Base-by-base conservation (phyloP, 78 protist species). In the Cavenderia fasciculata region DNA sequence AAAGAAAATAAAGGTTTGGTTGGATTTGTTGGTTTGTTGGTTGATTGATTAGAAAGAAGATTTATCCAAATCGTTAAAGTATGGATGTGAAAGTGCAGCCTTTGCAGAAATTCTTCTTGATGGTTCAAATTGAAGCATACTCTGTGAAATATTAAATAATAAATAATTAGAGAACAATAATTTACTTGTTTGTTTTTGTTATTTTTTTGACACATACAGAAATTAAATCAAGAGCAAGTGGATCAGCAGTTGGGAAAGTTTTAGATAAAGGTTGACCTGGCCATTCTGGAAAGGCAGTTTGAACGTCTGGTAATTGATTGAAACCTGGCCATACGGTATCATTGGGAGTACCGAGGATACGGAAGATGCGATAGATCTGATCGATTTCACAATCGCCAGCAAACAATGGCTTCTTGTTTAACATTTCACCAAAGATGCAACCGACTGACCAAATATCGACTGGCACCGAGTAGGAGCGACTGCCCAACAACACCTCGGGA, bases 371-470 rank as follows among this genome's bases (percentile, higher is more conserved):
- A 92, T 63, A 71, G 76, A 99, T 91, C 91, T 99, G 95, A 77
- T 97, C 98, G 41, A 86, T 75, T 27, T 97, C 98, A 41, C 97
- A 95, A 75, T 92, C 92, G 31, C 99, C 99, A 0, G 97, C 95
- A 93, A 99, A 98, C 76, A 98, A 74, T 27, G 99, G 98, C 51
- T 62, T 44, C 14, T 97, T 88, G 29, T 74, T 76, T 14, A 94
- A 63, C 98, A 99, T 73, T 94, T 99, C 99, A 18, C 98, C 99
- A 29, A 99, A 94, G 61, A 98, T 98, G 94, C 99, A 96, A 23
- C 99, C 99, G 7, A 95, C 92, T 6, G 96, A 69, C 99, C 99
- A 99, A 29, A 97, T 72, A 92, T 99, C 99, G 12, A 99, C 97
- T 18, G 99, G 95, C 1, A 97, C 92, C 23, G 96, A 76, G 95